Evolutionary conservation across 2,329 filamentous ascomycete genomes (phyloP), one percentile per base, ranked within the genome.

Genomic region (Colletotrichum neosansevieriae): DNA sequence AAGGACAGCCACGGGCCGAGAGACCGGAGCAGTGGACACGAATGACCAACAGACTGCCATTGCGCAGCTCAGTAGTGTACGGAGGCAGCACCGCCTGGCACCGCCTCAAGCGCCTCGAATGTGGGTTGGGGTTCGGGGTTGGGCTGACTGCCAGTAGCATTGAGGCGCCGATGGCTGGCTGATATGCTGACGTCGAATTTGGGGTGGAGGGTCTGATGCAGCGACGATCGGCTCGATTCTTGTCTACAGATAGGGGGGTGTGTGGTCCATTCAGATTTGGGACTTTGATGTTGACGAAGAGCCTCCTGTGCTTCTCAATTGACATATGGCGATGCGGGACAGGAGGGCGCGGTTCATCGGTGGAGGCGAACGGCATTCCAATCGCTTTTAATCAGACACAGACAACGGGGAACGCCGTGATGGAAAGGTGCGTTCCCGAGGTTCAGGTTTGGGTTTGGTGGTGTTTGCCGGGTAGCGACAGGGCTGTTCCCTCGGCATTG

Each of bases 131-230:
- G 44, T 49, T 42, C 3, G 29, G 29, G 29, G 49, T 57, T 56
- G 47, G 65, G 61, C 65, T 65, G 65, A 68, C 65, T 59, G 54
- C 36, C 58, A 63, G 57, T 57, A 49, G 42, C 9, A n/a, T 21
- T 24, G 53, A 44, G 38, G 38, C 53, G 21, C 32, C 24, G 34
- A 36, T 54, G 21, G 21, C 21, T n/a, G 24, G 24, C 29, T 54
- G 51, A 38, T n/a, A 3, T 29, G 58, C n/a, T 42, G 36, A 17
- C 11, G 19, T 60, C 5, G 44, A 63, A 40, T 29, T 45, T 21
- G 36, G 51, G 21, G n/a, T 42, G 45, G 45, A 29, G 53, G 62
- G 53, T 54, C 17, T 49, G 53, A 64, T 59, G 34, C 40, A 56
- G 42, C 58, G 58, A 24, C 50, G 42, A 67, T 57, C 34, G 36